Conservation (phyloP, 2,329 filamentous ascomycete genomes). For the Aspergillus thermomutatus region DNA sequence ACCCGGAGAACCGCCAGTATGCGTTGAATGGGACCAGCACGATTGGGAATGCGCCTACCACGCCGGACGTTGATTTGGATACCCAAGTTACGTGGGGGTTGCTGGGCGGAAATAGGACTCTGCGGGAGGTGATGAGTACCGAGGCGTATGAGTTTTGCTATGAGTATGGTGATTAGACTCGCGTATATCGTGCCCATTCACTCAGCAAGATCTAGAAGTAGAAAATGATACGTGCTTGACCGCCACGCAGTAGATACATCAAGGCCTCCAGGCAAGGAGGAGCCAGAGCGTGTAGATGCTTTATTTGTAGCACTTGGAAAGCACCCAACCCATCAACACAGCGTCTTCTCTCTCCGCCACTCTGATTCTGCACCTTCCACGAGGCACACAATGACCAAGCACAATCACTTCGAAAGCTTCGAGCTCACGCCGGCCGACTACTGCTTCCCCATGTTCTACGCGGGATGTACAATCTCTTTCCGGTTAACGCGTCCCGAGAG, state of each 20-base stretch:
- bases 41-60: constrained; percentile 2
- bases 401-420: background rate
- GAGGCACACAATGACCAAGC: background rate
- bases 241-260: no score
- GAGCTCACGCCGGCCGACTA: constrained; percentile 2
- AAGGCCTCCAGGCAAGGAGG: no score
- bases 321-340: background rate
- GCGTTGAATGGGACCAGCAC: constrained; percentile 15
- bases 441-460: constrained; percentile 1
- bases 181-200: background rate
- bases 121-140: constrained; percentile 21
- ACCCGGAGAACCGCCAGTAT: constrained; percentile 3
- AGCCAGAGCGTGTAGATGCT: no score
- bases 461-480: background rate
- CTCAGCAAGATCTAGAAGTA: no score
- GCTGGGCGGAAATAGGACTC: constrained; percentile 15
- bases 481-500: background rate
- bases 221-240: no score
- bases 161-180: constrained; percentile 9
- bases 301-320: no score
- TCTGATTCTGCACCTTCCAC: background rate
- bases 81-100: constrained; percentile 17
- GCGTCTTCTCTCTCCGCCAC: background rate
- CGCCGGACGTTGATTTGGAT: constrained; percentile 6
- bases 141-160: constrained; percentile 21